Base-by-base conservation (phyloP, 192 early-diverging fungal genomes). In the Dissophora ornata region DNA sequence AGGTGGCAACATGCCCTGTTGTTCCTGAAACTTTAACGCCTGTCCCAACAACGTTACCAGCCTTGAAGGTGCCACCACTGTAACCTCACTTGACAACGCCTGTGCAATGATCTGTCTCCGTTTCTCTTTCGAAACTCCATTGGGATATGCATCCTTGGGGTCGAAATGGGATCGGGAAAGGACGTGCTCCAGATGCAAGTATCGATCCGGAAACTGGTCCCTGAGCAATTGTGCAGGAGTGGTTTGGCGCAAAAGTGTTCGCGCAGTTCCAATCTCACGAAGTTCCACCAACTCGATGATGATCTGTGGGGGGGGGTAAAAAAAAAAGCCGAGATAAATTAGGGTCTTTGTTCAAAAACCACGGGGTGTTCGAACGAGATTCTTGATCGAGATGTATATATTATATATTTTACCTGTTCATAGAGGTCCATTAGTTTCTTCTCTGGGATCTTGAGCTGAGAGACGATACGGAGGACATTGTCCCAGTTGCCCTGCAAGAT, bases 401-500 rank as follows among this genome's bases (percentile, higher is more conserved):
- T n/a, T n/a, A 29, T 2, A 30, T 13, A 19, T 18, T 29, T 38
- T 69, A 90, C 90, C 84, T 95, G 94, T 79, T 98, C 96, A 77
- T 97, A 96, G 2, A 98, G 83, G 66, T 95, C 93, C 49, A 92
- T 73, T 28, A 95, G 84, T 57, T 93, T 92, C 25, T 83, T 80
- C 19, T 83, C 84, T 12, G 91, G 83, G 9, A 96, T 79, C 34
- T 83, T 88, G 2, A 94, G 83, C 44, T 87, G 87, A 21, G 87
- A 82, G 16, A 92, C 82, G 22, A 89, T 92, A 36, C 84, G 81
- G 6, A 97, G 81, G 11, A 98, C 96, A 22, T 69, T 81, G 55
- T 97, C 97, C 96, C 97, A 98, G 45, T 86, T 82, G 2, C 96
- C 97, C 49, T 89, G 80, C 33, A 85, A 57, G 40, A 98, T 93